These are phyloP conservation scores for Dictyostelium purpureum DNA, from an alignment of 78 protist species.

Conservation along the genomic window DNA sequence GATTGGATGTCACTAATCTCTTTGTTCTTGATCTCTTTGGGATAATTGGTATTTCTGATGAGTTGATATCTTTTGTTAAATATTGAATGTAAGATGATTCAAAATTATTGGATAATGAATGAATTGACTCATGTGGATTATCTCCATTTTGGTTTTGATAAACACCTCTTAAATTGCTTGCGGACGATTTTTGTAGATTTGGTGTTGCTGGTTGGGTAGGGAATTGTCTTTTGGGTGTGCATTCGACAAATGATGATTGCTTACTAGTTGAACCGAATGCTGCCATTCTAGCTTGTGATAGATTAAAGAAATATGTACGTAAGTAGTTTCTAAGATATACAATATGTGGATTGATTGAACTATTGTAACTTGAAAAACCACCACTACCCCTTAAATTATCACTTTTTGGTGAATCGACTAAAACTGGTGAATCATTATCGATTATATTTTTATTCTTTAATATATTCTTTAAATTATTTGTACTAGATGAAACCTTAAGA, in stretches of 20 bases:
- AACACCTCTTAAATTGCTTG: neutral
- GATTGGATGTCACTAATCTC: neutral
- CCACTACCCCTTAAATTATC: neutral
- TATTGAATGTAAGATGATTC: slow-evolving; percentile 13
- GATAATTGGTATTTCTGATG: neutral
- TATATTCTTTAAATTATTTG: slow-evolving; percentile 53
- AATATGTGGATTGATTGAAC: slow-evolving; percentile 55
- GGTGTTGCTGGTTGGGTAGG: neutral
- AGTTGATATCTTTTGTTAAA: neutral
- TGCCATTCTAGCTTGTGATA: slow-evolving; percentile 65
- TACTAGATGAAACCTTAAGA: slow-evolving; percentile 26
- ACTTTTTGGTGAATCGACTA: neutral
- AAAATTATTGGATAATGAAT: neutral
- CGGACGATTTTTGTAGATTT: neutral
- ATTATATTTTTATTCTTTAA: neutral
- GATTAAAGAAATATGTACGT: slow-evolving; percentile 44
- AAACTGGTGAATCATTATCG: neutral
- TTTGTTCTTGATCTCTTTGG: slow-evolving; percentile 35
- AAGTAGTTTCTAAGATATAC: slow-evolving; percentile 24
- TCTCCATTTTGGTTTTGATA: neutral
- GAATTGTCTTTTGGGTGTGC: neutral
- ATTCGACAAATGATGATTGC: slow-evolving; percentile 53
- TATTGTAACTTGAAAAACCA: neutral
- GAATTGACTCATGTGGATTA: slow-evolving; percentile 44
- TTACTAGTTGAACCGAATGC: slow-evolving; percentile 47